Evolutionary conservation across 257 asterid genomes (phyloP).

Genomic region (Verbena officinalis): DNA sequence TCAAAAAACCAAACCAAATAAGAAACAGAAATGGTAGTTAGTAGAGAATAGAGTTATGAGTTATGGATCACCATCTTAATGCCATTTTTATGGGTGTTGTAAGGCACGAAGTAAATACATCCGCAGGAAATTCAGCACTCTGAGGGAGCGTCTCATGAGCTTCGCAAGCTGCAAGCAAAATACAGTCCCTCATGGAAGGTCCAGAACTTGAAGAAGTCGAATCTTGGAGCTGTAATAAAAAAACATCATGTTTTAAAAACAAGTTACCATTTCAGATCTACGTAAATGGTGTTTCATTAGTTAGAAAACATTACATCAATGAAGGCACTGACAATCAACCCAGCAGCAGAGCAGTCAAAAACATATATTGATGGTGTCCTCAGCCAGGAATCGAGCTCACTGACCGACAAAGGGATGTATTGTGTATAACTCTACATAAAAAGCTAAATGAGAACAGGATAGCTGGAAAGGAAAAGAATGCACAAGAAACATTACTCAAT

Average conservation of each 20-base stretch:
- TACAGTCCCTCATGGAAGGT: constrained; percentile 51
- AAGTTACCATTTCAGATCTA: constrained; percentile 6
- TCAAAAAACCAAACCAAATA: constrained; percentile 2
- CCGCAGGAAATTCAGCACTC: constrained; percentile 97
- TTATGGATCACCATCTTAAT: constrained; percentile 73
- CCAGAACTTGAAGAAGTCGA: constrained; percentile 63
- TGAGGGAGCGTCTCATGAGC: constrained; percentile 93
- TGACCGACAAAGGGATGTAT: constrained; percentile 88
- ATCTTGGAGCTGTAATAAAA: constrained; percentile 73
- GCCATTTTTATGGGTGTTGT: constrained; percentile 99
- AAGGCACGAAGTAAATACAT: constrained; percentile 95
- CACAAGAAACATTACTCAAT: constrained; percentile 15
- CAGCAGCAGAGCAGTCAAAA: constrained; percentile 99
- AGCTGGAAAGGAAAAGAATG: constrained; percentile 9
- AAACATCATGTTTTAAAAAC: constrained; percentile 7
- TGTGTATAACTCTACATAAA: constrained; percentile 86
- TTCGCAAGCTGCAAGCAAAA: constrained; percentile 95
- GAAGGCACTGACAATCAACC: constrained; percentile 86
- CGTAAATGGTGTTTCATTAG: constrained; percentile 1
- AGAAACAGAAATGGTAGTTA: constrained; percentile 28
- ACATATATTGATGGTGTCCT: constrained; percentile 96
- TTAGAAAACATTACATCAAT: constrained; percentile 54
- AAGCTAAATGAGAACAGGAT: constrained; percentile 36
- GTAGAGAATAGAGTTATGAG: constrained; percentile 21
- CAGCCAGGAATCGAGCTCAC: constrained; percentile 97